phyloP scores from a whole-genome alignment of 768 basidiomycete species.

The Mycena leptocephala region DNA sequence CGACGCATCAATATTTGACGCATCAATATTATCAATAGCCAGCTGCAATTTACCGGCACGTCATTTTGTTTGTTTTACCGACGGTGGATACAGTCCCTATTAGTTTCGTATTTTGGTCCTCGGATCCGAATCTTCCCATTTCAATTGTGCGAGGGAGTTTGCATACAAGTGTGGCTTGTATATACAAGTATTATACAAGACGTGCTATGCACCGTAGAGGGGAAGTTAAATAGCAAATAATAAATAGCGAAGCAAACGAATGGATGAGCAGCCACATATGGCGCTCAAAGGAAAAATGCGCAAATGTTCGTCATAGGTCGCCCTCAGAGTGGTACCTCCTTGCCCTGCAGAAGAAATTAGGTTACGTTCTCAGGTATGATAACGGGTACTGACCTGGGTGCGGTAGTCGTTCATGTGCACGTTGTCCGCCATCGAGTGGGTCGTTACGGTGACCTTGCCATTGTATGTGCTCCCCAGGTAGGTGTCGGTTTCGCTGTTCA shows the following conservation, averaged over 20 bases:
- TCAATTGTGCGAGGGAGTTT: background rate
- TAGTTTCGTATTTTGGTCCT: too few species aligned
- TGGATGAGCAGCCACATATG: background rate
- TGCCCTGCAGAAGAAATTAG: background rate
- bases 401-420: background rate
- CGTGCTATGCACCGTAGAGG: background rate
- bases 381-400: background rate
- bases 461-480: constrained; percentile 15
- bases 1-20: too few species aligned
- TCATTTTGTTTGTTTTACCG: too few species aligned
- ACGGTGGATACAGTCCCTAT: too few species aligned
- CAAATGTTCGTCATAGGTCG: background rate
- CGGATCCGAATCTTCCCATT: too few species aligned
- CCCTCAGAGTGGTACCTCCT: background rate
- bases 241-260: constrained; percentile 15
- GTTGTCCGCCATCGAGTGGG: constrained; percentile 23
- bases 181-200: background rate
- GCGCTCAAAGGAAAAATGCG: background rate
- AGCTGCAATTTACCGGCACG: too few species aligned
- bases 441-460: constrained; percentile 35
- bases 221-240: constrained; percentile 12
- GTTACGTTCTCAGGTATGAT: too few species aligned
- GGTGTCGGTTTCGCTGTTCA: constrained; percentile 27
- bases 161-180: background rate
- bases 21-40: too few species aligned